Evolutionary conservation across 1,139 yeast species (phyloP).

Genomic region (Martiniozyma asiatica): DNA sequence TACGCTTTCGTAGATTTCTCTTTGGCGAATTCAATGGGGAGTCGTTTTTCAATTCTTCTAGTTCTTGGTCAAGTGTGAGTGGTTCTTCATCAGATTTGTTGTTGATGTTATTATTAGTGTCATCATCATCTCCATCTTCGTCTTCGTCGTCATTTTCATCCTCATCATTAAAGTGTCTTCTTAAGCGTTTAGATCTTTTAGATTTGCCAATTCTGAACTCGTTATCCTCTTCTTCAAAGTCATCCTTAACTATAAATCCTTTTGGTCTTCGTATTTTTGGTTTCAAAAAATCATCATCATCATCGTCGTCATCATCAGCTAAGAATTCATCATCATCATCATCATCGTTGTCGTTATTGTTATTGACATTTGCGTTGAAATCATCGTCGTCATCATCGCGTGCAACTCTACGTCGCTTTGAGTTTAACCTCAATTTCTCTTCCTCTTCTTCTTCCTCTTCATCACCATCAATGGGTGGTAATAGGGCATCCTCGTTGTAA

Average conservation of each 20-base stretch:
- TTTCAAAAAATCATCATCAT: slow-evolving; percentile 1
- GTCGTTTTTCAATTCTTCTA: slow-evolving; percentile 30
- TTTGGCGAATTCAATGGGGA: slow-evolving; percentile 38
- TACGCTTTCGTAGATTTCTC: slow-evolving; percentile 57
- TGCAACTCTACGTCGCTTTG: too few relatives aligned
- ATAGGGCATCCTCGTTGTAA: slow-evolving; percentile 22
- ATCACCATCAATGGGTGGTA: slow-evolving; percentile 17
- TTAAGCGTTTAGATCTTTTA: slow-evolving; percentile 3
- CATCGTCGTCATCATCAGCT: not conserved
- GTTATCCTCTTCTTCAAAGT: not conserved
- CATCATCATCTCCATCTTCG: too few relatives aligned
- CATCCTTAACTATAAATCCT: not conserved
- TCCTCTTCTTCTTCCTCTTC: slow-evolving; percentile 20
- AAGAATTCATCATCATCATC: slow-evolving; percentile 5
- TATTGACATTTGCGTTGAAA: slow-evolving; percentile 4
- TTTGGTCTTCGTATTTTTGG: too few relatives aligned
- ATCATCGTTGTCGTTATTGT: slow-evolving; percentile 3
- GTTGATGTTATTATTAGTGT: slow-evolving; percentile 1
- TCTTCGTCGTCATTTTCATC: too few relatives aligned
- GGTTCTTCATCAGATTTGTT: slow-evolving; percentile 11
- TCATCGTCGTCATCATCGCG: slow-evolving; percentile 16
- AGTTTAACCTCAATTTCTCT: slow-evolving; percentile 8
- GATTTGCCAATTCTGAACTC: slow-evolving; percentile 12
- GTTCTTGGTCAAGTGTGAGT: slow-evolving; percentile 26
- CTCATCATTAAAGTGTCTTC: too few relatives aligned